These are phyloP conservation scores for Macrolepiota fuliginosa DNA, from an alignment of 768 basidiomycete species.

Conservation along the genomic window DNA sequence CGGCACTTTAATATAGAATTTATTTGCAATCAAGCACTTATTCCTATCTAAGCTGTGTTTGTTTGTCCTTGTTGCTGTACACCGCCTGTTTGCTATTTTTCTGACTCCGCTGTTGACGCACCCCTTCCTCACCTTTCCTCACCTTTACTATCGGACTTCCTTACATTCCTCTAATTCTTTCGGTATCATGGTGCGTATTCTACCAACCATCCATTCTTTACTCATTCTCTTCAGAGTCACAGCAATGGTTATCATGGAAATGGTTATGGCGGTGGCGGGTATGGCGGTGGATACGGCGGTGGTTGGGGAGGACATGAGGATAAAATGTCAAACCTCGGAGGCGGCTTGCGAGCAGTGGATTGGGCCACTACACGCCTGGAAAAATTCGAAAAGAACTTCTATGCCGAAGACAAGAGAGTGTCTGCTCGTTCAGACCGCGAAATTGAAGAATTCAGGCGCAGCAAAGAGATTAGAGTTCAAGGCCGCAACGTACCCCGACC, in stretches of 20 bases:
- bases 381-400: slow-evolving; percentile 98
- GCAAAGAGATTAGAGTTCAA: slow-evolving; percentile 92
- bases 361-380: slow-evolving; percentile 75
- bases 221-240: slow-evolving; percentile 28
- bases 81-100: slow-evolving; percentile 6
- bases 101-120: slow-evolving; percentile 12
- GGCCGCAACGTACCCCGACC: slow-evolving; percentile 88
- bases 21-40: background rate
- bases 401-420: slow-evolving; percentile 87
- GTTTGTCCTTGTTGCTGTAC: slow-evolving; percentile 22
- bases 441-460: slow-evolving; percentile 80
- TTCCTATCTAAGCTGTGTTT: slow-evolving; percentile 5
- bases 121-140: slow-evolving; percentile 11
- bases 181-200: slow-evolving; percentile 22
- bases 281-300: slow-evolving; percentile 39
- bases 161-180: slow-evolving; percentile 8
- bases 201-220: background rate
- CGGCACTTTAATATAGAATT: background rate
- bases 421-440: slow-evolving; percentile 76
- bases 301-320: slow-evolving; percentile 59
- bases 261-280: slow-evolving; percentile 41
- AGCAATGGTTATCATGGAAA: slow-evolving; percentile 30
- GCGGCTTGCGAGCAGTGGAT: slow-evolving; percentile 79
- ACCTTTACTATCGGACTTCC: background rate
- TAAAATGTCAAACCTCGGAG: slow-evolving; percentile 79